These are phyloP conservation scores for Monosporascus ibericus DNA, from an alignment of 2,329 filamentous ascomycete species.

Conservation along the genomic window DNA sequence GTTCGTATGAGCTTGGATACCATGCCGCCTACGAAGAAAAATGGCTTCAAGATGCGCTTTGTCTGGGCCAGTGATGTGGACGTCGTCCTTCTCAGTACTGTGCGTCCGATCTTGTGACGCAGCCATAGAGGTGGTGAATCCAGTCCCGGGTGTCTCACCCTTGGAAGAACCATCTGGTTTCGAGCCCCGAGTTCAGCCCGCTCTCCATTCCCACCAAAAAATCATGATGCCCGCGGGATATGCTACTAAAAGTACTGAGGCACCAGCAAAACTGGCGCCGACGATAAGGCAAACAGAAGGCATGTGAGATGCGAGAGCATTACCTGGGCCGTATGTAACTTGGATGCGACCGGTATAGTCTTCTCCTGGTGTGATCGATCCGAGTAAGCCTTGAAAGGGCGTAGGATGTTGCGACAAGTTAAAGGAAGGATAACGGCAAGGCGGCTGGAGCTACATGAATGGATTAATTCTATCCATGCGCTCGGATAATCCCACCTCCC, in stretches of 20 bases:
- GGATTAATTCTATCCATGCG: too few relatives aligned
- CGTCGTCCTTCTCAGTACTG: too few relatives aligned
- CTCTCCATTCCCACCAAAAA: conserved; percentile 53
- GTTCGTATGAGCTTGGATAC: conserved; percentile 1
- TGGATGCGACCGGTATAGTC: conserved; percentile 9
- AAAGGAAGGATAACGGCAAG: conserved; percentile 41
- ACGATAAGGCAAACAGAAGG: conserved; percentile 44
- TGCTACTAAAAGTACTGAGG: conserved; percentile 56
- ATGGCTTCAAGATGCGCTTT: conserved; percentile 59
- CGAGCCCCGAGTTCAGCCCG: neutral
- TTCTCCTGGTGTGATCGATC: conserved; percentile 22
- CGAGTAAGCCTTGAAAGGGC: conserved; percentile 32
- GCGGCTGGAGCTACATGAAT: conserved; percentile 43
- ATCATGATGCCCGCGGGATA: conserved; percentile 55
- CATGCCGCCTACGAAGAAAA: conserved; percentile 59
- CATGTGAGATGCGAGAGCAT: conserved; percentile 41
- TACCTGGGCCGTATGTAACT: conserved; percentile 26
- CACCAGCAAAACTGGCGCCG: conserved; percentile 52
- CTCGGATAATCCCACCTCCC: too few relatives aligned
- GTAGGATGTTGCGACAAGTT: conserved; percentile 37
- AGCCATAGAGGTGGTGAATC: neutral
- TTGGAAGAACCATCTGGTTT: neutral
- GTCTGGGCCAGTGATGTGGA: too few relatives aligned
- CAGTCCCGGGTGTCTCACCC: too few relatives aligned
- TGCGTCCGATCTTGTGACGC: too few relatives aligned